Evolutionary conservation across 352 stramenopile species (phyloP), one percentile per base, ranked within the genome.

Genomic region (Phytophthora quininea): DNA sequence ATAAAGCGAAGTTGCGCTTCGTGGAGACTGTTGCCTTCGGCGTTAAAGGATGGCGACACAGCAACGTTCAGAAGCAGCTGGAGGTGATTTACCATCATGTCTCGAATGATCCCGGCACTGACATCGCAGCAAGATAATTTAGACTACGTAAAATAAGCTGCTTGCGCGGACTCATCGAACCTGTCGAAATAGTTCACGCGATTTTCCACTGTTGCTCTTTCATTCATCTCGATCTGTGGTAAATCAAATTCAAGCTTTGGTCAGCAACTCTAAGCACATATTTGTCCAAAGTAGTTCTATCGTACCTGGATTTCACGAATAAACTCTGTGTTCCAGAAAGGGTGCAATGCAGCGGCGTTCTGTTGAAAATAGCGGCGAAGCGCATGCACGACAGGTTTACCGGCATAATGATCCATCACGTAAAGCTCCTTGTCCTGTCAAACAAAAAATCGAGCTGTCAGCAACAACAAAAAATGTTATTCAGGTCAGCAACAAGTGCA

Each of bases 401-500:
- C 88, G n/a, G 91, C 79, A 61, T 94, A 96, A 54, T 96, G 88
- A 30, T 96, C 88, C 61, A 95, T 92, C n/a, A 94, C 62, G n/a
- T 88, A 87, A 31, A 95, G 69, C 58, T 96, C 87, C 14, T 93
- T 48, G 30, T 78, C 73, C 77, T 89, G 24, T n/a, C 32, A 19
- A 43, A 1, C 10, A 42, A 37, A 29, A 31, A 30, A 29, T 51
- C 31, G 54, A 15, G n/a, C n/a, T n/a, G n/a, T n/a, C 24, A 15
- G 24, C 19, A 51, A 12, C 12, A 8, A 29, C 24, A 11, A 45
- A 58, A 2, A n/a, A n/a, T n/a, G n/a, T n/a, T 40, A 11, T 40
- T 10, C 35, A 40, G n/a, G 14, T 31, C 3, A 15, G 31, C 52
- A 30, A 2, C 24, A 4, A 24, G 58, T 61, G 1, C 55, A 90